Conservation (phyloP, 768 basidiomycete species). For the Pleurotus ostreatus region DNA sequence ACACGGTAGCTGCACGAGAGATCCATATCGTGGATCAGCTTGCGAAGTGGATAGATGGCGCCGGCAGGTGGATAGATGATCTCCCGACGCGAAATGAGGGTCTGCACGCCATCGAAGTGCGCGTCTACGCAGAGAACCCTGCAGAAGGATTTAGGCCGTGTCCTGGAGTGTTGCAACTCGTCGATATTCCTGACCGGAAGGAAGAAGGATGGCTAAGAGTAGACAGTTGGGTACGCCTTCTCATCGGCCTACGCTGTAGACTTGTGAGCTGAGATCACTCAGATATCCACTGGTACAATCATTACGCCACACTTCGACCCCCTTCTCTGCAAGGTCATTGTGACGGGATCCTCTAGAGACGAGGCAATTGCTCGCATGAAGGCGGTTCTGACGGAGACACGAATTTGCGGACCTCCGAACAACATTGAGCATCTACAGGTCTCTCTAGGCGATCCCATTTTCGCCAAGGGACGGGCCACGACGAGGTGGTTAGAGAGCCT, state of each 20-base stretch:
- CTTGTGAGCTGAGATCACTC: background rate
- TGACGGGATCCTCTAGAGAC: slow-evolving; percentile 39
- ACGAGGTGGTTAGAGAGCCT: slow-evolving; percentile 48
- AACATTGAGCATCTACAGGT: slow-evolving; percentile 49
- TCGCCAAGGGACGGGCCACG: slow-evolving; percentile 38
- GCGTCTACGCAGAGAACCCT: slow-evolving; percentile 64
- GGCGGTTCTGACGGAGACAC: slow-evolving; percentile 30
- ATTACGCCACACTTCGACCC: slow-evolving; percentile 56
- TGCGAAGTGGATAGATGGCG: no score
- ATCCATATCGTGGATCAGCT: no score
- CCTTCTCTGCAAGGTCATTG: slow-evolving; percentile 57
- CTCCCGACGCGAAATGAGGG: slow-evolving; percentile 14
- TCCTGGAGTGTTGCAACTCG: slow-evolving; percentile 59
- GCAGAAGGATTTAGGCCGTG: slow-evolving; percentile 51
- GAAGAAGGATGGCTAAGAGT: slow-evolving; percentile 50
- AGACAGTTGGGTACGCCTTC: slow-evolving; percentile 48
- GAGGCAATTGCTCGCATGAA: slow-evolving; percentile 42
- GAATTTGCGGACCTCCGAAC: slow-evolving; percentile 56
- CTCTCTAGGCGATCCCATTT: slow-evolving; percentile 35
- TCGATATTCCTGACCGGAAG: slow-evolving; percentile 28
- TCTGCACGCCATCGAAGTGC: slow-evolving; percentile 47
- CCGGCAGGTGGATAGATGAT: background rate
- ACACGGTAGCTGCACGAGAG: no score
- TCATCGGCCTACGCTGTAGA: background rate
- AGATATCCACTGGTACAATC: slow-evolving; percentile 47